Conservation (phyloP, 306 rosid species). For the Luffa acutangula region DNA sequence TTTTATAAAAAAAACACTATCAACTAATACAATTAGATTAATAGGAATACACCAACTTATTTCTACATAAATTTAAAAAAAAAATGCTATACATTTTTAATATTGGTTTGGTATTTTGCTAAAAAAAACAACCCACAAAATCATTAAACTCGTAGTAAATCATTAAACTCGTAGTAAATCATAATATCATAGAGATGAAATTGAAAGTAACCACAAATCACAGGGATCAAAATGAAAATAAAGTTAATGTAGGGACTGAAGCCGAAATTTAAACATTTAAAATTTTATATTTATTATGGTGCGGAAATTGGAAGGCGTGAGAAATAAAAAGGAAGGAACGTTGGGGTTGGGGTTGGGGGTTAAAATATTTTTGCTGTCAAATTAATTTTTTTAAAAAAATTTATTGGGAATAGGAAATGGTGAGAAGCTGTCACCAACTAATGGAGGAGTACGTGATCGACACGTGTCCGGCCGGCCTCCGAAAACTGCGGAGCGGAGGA, state of each 20-base stretch:
- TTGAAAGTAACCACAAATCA: not conserved
- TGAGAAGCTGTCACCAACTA: conserved; percentile 75
- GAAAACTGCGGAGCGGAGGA: conserved; percentile 1
- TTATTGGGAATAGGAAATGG: conserved; percentile 48
- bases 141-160: too few species aligned
- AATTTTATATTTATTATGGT: not conserved
- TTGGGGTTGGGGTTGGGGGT: conserved; percentile 15
- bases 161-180: too few species aligned
- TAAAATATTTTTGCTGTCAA: not conserved
- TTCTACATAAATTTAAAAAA: too few species aligned
- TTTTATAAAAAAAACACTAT: too few species aligned
- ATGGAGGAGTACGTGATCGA: conserved; percentile 53
- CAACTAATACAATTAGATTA: too few species aligned
- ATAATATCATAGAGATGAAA: too few species aligned
- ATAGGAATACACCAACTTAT: too few species aligned
- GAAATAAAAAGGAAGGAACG: not conserved
- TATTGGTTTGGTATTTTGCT: too few species aligned
- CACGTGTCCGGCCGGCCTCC: conserved; percentile 40
- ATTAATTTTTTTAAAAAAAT: not conserved
- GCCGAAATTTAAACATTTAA: not conserved
- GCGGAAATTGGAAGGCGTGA: conserved; percentile 2
- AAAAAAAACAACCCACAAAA: too few species aligned
- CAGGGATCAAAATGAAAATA: not conserved
- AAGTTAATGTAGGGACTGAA: not conserved
- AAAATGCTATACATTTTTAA: too few species aligned